phyloP scores from a whole-genome alignment of 208 protist species.

The Angomonas desouzai region DNA sequence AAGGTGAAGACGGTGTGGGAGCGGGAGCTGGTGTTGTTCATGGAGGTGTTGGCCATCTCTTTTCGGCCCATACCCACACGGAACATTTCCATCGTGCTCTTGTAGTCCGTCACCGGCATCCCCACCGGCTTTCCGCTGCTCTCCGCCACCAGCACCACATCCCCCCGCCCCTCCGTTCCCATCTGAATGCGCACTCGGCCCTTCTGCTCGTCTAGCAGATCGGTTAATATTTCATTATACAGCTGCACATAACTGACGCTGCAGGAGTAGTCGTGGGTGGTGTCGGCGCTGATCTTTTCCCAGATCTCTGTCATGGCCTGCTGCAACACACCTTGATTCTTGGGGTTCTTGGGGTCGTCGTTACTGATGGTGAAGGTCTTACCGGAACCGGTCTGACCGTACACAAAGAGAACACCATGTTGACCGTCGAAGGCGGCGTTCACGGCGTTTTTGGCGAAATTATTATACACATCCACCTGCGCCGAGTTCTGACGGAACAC shows the following conservation, averaged over 20 bases:
- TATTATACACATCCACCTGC: slow-evolving; percentile 78
- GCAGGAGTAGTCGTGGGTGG: slow-evolving; percentile 70
- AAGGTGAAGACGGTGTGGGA: slow-evolving; percentile 93
- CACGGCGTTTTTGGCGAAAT: slow-evolving; percentile 69
- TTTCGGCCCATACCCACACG: slow-evolving; percentile 70
- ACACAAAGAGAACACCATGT: slow-evolving; percentile 89
- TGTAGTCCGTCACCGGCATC: slow-evolving; percentile 54
- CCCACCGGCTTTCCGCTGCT: slow-evolving; percentile 53
- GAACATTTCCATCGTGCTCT: slow-evolving; percentile 74
- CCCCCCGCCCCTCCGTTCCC: slow-evolving; percentile 63
- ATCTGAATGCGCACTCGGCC: slow-evolving; percentile 75
- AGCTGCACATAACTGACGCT: slow-evolving; percentile 86
- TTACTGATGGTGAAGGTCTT: slow-evolving; percentile 92
- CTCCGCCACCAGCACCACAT: slow-evolving; percentile 78
- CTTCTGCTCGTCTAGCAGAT: slow-evolving; percentile 74
- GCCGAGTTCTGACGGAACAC: slow-evolving; percentile 47
- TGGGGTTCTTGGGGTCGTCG: slow-evolving; percentile 63
- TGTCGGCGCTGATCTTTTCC: slow-evolving; percentile 56
- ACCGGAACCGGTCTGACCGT: slow-evolving; percentile 89
- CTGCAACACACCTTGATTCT: slow-evolving; percentile 74
- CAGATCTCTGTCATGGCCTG: slow-evolving; percentile 71
- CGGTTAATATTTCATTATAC: slow-evolving; percentile 88
- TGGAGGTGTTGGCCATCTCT: slow-evolving; percentile 88
- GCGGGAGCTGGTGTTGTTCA: slow-evolving; percentile 89
- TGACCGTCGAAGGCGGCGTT: slow-evolving; percentile 86